phyloP scores from a whole-genome alignment of 495 filamentous ascomycete species.

The Rhypophila decipiens region DNA sequence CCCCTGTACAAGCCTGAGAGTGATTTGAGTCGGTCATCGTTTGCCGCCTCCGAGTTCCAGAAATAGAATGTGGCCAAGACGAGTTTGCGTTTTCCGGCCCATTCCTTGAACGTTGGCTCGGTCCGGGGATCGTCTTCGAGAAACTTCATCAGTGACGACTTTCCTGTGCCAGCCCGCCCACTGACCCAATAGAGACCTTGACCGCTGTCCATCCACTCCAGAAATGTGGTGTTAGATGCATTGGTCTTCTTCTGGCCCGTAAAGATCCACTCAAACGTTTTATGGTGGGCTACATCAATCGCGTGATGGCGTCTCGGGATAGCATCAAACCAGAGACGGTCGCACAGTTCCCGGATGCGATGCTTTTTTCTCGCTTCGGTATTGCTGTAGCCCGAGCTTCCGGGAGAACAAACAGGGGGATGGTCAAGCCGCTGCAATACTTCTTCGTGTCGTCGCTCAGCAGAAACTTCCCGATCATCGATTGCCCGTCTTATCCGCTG shows the following conservation, averaged over 20 bases:
- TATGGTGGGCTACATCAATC: not conserved
- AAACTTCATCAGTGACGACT: not conserved
- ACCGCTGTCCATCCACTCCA: not conserved
- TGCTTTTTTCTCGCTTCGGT: not conserved
- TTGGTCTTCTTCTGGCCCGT: not conserved
- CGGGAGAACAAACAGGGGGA: too few relatives aligned
- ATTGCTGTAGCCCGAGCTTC: not conserved
- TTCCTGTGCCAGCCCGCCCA: not conserved
- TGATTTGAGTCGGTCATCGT: not conserved
- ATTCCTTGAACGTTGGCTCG: not conserved
- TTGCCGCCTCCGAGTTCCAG: not conserved
- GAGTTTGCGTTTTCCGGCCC: not conserved
- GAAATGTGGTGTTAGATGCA: not conserved
- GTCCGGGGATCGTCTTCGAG: slow-evolving; percentile 1
- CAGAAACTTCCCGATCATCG: not conserved
- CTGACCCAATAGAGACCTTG: not conserved
- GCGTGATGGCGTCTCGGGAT: not conserved
- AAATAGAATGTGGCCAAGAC: slow-evolving; percentile 2
- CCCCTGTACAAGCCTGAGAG: not conserved
- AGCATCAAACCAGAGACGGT: not conserved
- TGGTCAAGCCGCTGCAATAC: not conserved
- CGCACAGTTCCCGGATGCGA: not conserved
- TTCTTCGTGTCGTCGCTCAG: not conserved
- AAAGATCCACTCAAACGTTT: slow-evolving; percentile 1
- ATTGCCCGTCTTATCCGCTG: not conserved